Base-by-base conservation (phyloP, 768 basidiomycete genomes). In the Ramaria sp. region DNA sequence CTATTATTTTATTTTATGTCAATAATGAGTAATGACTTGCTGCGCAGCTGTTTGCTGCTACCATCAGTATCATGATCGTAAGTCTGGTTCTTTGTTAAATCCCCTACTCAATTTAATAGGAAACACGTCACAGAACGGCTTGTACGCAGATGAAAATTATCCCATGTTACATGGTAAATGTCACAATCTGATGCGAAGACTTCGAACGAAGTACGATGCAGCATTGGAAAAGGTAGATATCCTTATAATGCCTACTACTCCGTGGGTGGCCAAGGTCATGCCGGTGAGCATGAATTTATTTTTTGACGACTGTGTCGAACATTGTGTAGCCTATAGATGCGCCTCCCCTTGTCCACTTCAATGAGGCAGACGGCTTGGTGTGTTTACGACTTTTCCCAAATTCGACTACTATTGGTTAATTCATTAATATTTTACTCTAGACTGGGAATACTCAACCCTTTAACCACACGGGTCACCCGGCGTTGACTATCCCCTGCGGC, bases 401-500 rank as follows among this genome's bases (percentile, higher is more conserved):
- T n/a, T n/a, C n/a, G n/a, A n/a, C n/a, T n/a, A n/a, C n/a, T n/a
- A n/a, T n/a, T n/a, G n/a, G n/a, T n/a, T 34, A 34, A 34, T 34
- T 1, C 13, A 34, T 34, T 34, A 13, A 34, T 34, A 34, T 9
- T 16, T 20, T 42, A 24, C 16, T 38, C 37, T 24, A 52, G 51
- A 39, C n/a, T 9, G 25, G 24, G 15, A 52, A 52, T 42, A 62
- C 25, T 52, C 59, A 3, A 41, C 60, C 51, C 28, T 67, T 61
- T 56, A 66, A 66, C 43, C 58, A 63, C 3, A 70, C 72, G 0
- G 74, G 73, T 0, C 74, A 75, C 49, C 74, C 73, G 0, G 68
- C 71, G 1, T 59, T 75, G 32, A 65, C 69, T n/a, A 58, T 75
- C 27, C 72, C 73, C 7, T 68, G 72, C 37, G 73, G 74, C 0